phyloP scores from a whole-genome alignment of 2,329 filamentous ascomycete genomes.

The Colletotrichum siamense region DNA sequence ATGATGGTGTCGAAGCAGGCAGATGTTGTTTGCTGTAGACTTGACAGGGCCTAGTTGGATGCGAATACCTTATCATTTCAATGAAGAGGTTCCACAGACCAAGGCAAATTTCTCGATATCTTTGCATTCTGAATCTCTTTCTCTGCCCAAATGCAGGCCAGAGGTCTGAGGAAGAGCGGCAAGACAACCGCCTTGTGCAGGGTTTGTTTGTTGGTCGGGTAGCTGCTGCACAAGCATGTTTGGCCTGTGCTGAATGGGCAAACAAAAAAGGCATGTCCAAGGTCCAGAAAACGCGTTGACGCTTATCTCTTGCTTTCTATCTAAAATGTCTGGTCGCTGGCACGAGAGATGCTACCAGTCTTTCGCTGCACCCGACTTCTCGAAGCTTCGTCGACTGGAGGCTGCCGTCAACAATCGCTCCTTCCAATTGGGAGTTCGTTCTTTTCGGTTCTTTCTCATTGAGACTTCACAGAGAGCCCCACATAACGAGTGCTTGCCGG shows the following conservation, averaged over 20 bases:
- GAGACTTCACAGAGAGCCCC: no score
- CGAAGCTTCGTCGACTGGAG: neutral
- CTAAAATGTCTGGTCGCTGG: rapidly evolving
- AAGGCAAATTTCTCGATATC: neutral
- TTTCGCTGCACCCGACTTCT: neutral
- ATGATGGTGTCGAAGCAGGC: neutral
- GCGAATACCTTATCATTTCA: neutral
- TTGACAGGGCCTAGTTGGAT: neutral
- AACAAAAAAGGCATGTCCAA: neutral
- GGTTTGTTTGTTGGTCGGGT: neutral
- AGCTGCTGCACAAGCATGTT: neutral
- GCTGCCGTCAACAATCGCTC: neutral
- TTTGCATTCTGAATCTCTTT: rapidly evolving
- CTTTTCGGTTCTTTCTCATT: rapidly evolving
- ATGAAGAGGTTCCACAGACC: neutral
- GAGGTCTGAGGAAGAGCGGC: no score
- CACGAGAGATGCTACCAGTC: neutral
- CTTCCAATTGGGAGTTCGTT: no score
- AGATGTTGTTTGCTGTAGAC: neutral
- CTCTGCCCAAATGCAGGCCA: neutral
- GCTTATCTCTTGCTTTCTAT: neutral
- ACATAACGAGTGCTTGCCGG: rapidly evolving
- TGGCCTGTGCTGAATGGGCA: neutral
- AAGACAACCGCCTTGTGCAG: neutral
- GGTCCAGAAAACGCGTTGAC: rapidly evolving